Base-by-base conservation (phyloP, 495 filamentous ascomycete genomes). In the Beverwykella pulmonaria region DNA sequence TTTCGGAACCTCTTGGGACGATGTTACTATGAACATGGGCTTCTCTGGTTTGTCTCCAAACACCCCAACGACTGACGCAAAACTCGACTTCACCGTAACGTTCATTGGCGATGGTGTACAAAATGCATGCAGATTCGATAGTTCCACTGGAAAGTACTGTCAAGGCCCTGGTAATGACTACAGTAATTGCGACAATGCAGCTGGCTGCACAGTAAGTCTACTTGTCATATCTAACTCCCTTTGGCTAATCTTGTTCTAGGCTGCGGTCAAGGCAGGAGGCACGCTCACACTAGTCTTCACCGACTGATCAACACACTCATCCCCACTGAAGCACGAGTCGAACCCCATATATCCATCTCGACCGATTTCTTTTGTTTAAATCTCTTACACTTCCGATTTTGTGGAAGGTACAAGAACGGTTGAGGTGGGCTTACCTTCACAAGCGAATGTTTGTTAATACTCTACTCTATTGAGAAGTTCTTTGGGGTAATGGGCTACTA, bases 1-100 rank as follows among this genome's bases (percentile, higher is more conserved):
- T 82, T 78, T 97, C 49, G 94, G 94, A 75, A 88, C 93, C 50
- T 91, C 92, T 57, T 76, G 71, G 48, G 81, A 59, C 52, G 62
- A 59, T 41, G 29, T 34, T 1, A 30, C 84, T 39, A 65, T 78
- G 61, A 87, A 88, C 73, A 81, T 73, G 39, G 95, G 90, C 36
- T 98, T 84, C 82, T 78, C 97, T 59, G 92, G 91, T 3, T 86
- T 98, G 73, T 90, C 92, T 82, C 84, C 84, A 49, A 86, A 86
- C 66, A 60, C 71, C 9, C 84, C 84, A 65, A 90, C 90, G 6
- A 89, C 79, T 15, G 82, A 85, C 36, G 80, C 76, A 27, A 77
- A 78, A 32, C 85, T 94, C 19, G 80, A 90, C 76, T 96, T 86
- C 81, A 87, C 85, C 76, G 86, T 95, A 65, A 84, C 87, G 71